A percentile compares a stretch with the other conserved stretches of the same genome.
These are phyloP conservation scores for Chrysoporthe deuterocubensis DNA, from an alignment of 2,329 filamentous ascomycete genomes.

Conservation along the genomic window DNA sequence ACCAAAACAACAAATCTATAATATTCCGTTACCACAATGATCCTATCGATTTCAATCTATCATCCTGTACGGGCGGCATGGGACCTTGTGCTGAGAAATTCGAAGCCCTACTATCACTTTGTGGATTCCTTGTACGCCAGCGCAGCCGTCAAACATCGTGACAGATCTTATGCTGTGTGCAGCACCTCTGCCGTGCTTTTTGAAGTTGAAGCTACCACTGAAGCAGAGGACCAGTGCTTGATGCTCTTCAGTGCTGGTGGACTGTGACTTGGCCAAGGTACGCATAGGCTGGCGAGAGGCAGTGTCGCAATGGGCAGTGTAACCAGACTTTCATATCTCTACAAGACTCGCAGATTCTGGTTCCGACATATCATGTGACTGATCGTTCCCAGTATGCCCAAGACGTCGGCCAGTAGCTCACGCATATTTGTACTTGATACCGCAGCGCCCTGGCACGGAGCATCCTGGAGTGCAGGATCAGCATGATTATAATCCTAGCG, in stretches of 20 bases:
- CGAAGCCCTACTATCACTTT: constrained; percentile 19
- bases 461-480: constrained; percentile 22
- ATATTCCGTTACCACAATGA: not conserved
- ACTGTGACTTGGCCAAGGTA: constrained; percentile 7
- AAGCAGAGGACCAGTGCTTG: constrained; percentile 22
- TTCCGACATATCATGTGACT: constrained; percentile 20
- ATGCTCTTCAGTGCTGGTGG: constrained; percentile 21
- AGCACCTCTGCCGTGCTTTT: constrained; percentile 20
- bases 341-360: constrained; percentile 9
- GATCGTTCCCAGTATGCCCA: too few species aligned
- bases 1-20: too few species aligned
- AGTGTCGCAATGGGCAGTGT: constrained; percentile 18
- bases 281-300: not conserved
- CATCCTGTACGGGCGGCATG: constrained; percentile 19
- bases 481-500: constrained; percentile 21
- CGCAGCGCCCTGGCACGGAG: constrained; percentile 20
- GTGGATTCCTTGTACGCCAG: constrained; percentile 15
- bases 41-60: constrained; percentile 13
- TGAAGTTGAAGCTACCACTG: constrained; percentile 12
- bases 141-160: constrained; percentile 12
- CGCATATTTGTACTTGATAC: constrained; percentile 9
- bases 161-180: constrained; percentile 20
- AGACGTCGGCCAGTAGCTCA: too few species aligned
- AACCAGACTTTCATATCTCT: not conserved
- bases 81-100: constrained; percentile 15